Conservation (phyloP, 768 basidiomycete genomes). For the Termitomyces sp. region DNA sequence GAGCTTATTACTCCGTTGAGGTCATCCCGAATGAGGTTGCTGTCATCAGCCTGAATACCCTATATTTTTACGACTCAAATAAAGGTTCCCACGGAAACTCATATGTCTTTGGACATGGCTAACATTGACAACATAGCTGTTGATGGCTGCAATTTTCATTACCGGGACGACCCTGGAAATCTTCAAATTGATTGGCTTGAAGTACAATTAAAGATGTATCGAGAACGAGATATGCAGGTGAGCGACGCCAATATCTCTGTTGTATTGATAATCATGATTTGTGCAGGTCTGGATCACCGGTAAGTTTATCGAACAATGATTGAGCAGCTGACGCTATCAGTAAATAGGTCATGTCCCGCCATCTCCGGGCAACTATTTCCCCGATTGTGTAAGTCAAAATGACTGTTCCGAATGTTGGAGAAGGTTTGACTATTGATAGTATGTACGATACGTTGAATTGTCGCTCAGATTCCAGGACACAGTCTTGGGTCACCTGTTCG, state of each 20-base stretch:
- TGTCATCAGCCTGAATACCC: constrained; percentile 81
- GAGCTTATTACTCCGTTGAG: constrained; percentile 80
- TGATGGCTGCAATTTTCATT: constrained; percentile 60
- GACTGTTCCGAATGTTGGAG: constrained; percentile 1
- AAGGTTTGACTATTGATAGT: constrained; percentile 27
- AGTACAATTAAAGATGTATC: constrained; percentile 67
- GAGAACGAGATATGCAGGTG: constrained; percentile 70
- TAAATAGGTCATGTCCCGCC: constrained; percentile 79
- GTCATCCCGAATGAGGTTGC: constrained; percentile 72
- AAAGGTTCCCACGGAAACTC: constrained; percentile 45
- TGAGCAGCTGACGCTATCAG: constrained; percentile 1
- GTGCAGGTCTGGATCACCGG: constrained; percentile 42
- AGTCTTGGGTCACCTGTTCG: constrained; percentile 80
- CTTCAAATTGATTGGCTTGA: constrained; percentile 88
- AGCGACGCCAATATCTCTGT: constrained; percentile 12
- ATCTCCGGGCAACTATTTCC: constrained; percentile 71
- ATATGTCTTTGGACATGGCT: constrained; percentile 5
- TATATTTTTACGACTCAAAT: constrained; percentile 90
- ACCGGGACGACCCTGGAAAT: constrained; percentile 78
- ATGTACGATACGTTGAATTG: constrained; percentile 65
- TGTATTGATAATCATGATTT: neutral
- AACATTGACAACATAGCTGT: constrained; percentile 45
- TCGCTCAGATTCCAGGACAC: constrained; percentile 84
- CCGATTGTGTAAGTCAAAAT: constrained; percentile 65
- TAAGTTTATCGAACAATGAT: constrained; percentile 11